These are phyloP conservation scores for Ganoderma meredithae DNA, from an alignment of 1,284 basidiomycete genomes.

Conservation along the genomic window DNA sequence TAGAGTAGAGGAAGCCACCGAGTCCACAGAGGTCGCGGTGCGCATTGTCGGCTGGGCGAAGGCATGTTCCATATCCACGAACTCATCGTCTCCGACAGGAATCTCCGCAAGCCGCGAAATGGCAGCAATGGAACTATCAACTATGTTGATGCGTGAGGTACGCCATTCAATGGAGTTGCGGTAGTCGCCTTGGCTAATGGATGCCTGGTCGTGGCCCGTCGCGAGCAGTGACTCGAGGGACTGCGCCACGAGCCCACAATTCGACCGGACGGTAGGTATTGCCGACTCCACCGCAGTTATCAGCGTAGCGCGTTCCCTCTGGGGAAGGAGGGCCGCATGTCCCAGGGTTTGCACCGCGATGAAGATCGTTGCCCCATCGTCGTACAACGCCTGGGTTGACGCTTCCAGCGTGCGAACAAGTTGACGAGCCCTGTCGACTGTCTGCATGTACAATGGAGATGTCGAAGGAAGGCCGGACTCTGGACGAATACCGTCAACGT, in stretches of 20 bases:
- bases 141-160: conserved; percentile 69
- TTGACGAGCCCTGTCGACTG: conserved; percentile 68
- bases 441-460: conserved; percentile 59
- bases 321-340: conserved; percentile 19
- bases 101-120: conserved; percentile 34
- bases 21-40: conserved; percentile 31
- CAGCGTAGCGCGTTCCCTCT: conserved; percentile 17
- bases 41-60: conserved; percentile 48
- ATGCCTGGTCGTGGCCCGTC: conserved; percentile 74
- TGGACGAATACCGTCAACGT: conserved; percentile 74
- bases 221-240: conserved; percentile 66
- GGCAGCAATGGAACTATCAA: conserved; percentile 54
- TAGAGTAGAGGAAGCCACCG: conserved; percentile 28
- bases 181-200: conserved; percentile 71
- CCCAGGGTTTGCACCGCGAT: conserved; percentile 55
- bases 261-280: conserved; percentile 40
- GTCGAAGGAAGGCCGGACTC: conserved; percentile 43
- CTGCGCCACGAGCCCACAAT: conserved; percentile 59
- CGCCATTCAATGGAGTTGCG: conserved; percentile 77
- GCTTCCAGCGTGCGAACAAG: conserved; percentile 76
- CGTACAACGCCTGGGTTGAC: conserved; percentile 73
- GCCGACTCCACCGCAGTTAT: conserved; percentile 38
- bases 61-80: conserved; percentile 68
- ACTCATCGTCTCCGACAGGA: conserved; percentile 53
- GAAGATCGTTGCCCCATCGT: conserved; percentile 68